Base-by-base conservation (phyloP, 257 asterid genomes). In the Verbascum thapsus region DNA sequence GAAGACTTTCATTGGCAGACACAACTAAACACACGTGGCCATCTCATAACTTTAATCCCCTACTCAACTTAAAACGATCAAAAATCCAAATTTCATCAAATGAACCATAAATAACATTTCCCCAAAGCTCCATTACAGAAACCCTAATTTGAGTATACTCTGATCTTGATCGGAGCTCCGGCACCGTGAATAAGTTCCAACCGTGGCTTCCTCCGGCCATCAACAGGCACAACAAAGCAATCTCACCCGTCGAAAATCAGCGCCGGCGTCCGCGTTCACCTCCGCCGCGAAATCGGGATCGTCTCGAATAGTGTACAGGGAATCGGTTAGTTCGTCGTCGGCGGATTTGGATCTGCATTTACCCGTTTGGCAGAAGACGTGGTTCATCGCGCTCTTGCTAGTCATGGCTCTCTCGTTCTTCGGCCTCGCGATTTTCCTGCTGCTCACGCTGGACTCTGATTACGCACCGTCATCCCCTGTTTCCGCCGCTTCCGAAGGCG, bases 151-250 rank as follows among this genome's bases (percentile, higher is more conserved):
- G 64, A 20, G 26, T 44, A 11, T 15, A 7, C n/a, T 60, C 73
- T 75, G 73, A 38, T 18, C 74, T 8, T 53, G 8, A 58, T 77
- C 85, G 84, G 95, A 76, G 85, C 88, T 85, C 85, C 88, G 87
- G 69, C 83, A 56, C 75, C 72, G 72, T 23, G 34, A 19, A 65
- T 60, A 67, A 58, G 69, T 62, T 78, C 70, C 79, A 75, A 82
- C 71, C 88, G 98, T 91, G 98, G 96, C 98, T 91, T 74, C 98
- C 63, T 74, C 90, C 59, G 75, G 76, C 73, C 89, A 75, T 64
- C 85, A 69, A n/a, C n/a, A n/a, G n/a, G n/a, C n/a, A 48, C 89
- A 78, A 18, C 75, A 73, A 18, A 82, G 78, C 66, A 84, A 76
- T 58, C 88, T 91, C 68, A 74, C 85, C 40, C 88, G 96, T 30